phyloP scores from a whole-genome alignment of 73 alveolate genomes.

The Tetrahymena thermophila region DNA sequence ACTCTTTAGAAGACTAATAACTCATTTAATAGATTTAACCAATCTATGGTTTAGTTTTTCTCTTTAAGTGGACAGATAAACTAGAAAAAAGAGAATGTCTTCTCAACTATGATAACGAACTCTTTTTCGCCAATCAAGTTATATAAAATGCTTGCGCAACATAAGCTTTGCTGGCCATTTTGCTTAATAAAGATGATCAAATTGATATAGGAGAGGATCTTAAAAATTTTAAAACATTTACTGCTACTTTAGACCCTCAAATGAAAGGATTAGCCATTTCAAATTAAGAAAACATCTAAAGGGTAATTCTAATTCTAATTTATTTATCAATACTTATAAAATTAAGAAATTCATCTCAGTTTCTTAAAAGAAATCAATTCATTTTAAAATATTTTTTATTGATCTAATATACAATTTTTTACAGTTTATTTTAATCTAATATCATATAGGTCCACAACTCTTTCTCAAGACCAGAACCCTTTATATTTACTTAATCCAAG shows the following conservation, averaged over 20 bases:
- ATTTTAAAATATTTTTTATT: not conserved
- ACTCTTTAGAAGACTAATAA: conserved; percentile 73
- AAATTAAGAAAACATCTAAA: not conserved
- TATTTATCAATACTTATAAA: too few relatives aligned
- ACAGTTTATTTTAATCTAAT: conserved; percentile 52
- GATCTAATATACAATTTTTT: not conserved
- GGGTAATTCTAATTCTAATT: not conserved
- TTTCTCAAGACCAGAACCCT: conserved; percentile 88
- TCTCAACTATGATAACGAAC: conserved; percentile 76
- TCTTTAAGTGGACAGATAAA: conserved; percentile 73
- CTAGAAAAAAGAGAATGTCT: conserved; percentile 68
- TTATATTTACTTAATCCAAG: conserved; percentile 62
- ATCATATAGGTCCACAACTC: conserved; percentile 73
- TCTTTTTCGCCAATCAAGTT: conserved; percentile 91
- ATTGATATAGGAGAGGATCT: conserved; percentile 88
- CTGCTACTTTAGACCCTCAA: conserved; percentile 65
- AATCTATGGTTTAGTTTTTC: conserved; percentile 85
- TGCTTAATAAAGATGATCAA: conserved; percentile 68
- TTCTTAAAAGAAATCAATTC: not conserved
- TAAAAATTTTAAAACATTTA: conserved; percentile 66
- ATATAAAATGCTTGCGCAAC: conserved; percentile 95
- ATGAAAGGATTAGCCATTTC: conserved; percentile 60
- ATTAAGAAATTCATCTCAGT: not conserved
- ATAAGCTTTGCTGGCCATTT: conserved; percentile 81
- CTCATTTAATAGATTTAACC: conserved; percentile 57